Evolutionary conservation across 176 grass and related monocot species (phyloP).

Genomic region (Avena eriantha): DNA sequence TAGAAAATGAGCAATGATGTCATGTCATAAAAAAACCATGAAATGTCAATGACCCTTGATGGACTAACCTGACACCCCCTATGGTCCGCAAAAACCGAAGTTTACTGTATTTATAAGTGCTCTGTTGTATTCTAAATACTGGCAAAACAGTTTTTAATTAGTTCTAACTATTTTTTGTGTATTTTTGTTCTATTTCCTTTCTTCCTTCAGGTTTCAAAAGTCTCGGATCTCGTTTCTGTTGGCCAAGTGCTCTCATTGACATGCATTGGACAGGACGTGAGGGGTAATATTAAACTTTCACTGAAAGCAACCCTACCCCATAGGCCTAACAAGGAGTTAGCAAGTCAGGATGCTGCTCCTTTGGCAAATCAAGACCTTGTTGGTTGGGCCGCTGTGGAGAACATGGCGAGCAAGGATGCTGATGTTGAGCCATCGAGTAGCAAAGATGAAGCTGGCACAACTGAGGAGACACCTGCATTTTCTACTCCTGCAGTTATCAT

Average conservation of each 20-base stretch:
- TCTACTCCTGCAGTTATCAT: constrained; percentile 71
- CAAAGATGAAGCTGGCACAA: constrained; percentile 31
- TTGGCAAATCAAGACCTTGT: constrained; percentile 52
- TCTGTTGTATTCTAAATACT: constrained; percentile 26
- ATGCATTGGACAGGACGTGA: constrained; percentile 89
- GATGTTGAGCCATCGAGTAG: constrained; percentile 46
- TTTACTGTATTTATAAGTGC: neutral
- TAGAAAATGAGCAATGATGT: neutral
- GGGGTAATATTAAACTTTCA: constrained; percentile 93
- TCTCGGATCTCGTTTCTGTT: constrained; percentile 83
- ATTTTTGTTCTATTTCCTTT: constrained; percentile 36
- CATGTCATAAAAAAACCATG: neutral
- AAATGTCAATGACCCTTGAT: neutral
- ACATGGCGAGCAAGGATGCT: constrained; percentile 44
- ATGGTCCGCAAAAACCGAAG: neutral
- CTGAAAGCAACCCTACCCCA: constrained; percentile 77
- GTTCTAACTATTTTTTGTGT: constrained; percentile 31
- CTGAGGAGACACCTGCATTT: constrained; percentile 43
- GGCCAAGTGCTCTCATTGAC: constrained; percentile 79
- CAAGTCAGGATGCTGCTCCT: constrained; percentile 44
- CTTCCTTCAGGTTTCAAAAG: constrained; percentile 69
- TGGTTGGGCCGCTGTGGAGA: constrained; percentile 59
- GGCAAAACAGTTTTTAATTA: constrained; percentile 26
- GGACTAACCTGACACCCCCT: neutral
- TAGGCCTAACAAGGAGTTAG: constrained; percentile 35